Evolutionary conservation across 768 basidiomycete genomes (phyloP).

Genomic region (Lactarius deliciosus): DNA sequence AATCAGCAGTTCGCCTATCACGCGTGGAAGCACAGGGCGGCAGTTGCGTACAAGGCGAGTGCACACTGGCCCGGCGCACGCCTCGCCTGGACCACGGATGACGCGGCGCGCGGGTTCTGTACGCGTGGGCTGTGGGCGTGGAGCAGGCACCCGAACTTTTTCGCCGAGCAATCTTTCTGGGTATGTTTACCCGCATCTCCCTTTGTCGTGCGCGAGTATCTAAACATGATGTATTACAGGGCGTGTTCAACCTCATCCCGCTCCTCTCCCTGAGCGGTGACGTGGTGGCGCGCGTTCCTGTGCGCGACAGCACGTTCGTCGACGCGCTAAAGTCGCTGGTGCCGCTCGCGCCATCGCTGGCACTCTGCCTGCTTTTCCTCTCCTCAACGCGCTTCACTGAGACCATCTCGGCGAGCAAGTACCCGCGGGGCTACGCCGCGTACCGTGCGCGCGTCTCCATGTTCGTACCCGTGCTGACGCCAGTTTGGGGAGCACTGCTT

Average conservation of each 20-base stretch:
- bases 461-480: slow-evolving; percentile 58
- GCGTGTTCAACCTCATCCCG: slow-evolving; percentile 68
- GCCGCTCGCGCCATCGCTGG: slow-evolving; percentile 54
- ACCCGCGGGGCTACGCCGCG: slow-evolving; percentile 62
- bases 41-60: slow-evolving; percentile 2
- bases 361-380: slow-evolving; percentile 70
- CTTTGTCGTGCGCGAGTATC: background rate
- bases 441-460: slow-evolving; percentile 81
- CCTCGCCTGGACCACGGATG: slow-evolving; percentile 63
- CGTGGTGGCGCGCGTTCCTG: slow-evolving; percentile 18
- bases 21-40: slow-evolving; percentile 60
- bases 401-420: slow-evolving; percentile 72
- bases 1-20: slow-evolving; percentile 90
- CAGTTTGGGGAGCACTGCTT: slow-evolving; percentile 45
- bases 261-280: slow-evolving; percentile 46
- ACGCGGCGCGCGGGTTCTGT: slow-evolving; percentile 77
- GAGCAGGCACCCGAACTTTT: slow-evolving; percentile 89
- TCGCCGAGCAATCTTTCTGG: slow-evolving; percentile 89
- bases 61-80: slow-evolving; percentile 63
- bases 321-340: slow-evolving; percentile 34
- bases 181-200: slow-evolving; percentile 42
- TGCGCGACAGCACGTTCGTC: slow-evolving; percentile 30
- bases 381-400: slow-evolving; percentile 81
- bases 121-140: slow-evolving; percentile 86
- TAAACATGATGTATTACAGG: slow-evolving; percentile 39